These are phyloP conservation scores for Colletotrichum spaethianum DNA, from an alignment of 2,329 filamentous ascomycete genomes.

Conservation along the genomic window DNA sequence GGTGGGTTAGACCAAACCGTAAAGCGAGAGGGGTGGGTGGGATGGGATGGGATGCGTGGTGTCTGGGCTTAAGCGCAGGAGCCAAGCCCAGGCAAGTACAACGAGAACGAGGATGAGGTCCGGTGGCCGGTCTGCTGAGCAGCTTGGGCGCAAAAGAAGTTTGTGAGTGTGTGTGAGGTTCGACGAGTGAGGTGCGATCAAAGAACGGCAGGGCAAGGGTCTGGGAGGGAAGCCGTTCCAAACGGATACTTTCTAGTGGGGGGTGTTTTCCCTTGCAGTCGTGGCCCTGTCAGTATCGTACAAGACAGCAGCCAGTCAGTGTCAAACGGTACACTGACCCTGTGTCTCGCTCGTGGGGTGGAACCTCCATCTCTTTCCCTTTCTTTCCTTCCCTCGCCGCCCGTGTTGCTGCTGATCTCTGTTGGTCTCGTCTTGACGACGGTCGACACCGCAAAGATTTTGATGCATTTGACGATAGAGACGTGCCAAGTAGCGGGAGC, in stretches of 20 bases:
- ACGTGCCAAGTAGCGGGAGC: not conserved
- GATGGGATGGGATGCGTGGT: not conserved
- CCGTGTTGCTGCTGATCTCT: not conserved
- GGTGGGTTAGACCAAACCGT: constrained; percentile 6
- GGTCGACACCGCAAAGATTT: not conserved
- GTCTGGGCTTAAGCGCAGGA: constrained; percentile 4
- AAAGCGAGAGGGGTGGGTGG: not conserved
- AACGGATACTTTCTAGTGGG: constrained; percentile 28
- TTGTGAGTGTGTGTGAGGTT: constrained; percentile 20
- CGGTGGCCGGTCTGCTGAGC: constrained; percentile 12
- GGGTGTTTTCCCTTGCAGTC: constrained; percentile 12
- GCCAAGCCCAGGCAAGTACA: constrained; percentile 10
- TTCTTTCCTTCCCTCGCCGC: not conserved
- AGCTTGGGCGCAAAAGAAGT: constrained; percentile 4
- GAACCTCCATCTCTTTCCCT: not conserved
- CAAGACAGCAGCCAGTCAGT: constrained; percentile 21
- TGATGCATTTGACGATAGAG: not conserved
- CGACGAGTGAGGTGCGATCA: constrained; percentile 19
- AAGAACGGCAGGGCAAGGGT: constrained; percentile 19
- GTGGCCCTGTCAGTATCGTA: constrained; percentile 12
- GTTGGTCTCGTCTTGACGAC: not conserved
- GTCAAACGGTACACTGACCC: constrained; percentile 29
- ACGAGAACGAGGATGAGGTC: not conserved
- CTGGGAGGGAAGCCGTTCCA: constrained; percentile 23
- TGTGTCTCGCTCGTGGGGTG: not conserved